Conservation (phyloP, 305 asterid genomes). For the Solanum hybrid region DNA sequence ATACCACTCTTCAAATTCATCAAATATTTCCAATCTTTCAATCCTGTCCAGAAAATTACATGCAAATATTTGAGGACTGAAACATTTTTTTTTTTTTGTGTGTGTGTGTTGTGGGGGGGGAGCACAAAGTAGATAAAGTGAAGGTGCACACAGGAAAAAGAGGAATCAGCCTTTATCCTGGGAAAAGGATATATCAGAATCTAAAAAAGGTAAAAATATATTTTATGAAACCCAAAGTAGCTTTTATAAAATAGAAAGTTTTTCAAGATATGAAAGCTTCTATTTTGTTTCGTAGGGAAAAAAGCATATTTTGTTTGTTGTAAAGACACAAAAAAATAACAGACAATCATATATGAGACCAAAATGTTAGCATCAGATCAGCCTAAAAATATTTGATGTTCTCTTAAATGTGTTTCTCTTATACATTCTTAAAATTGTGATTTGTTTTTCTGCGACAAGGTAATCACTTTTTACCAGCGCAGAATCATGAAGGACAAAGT, state of each 20-base stretch:
- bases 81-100: background rate
- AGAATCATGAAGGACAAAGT: background rate
- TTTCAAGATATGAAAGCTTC: background rate
- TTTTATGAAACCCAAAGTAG: background rate
- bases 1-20: constrained; percentile 98
- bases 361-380: background rate
- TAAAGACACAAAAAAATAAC: background rate
- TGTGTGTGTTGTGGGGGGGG: accelerated
- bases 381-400: background rate
- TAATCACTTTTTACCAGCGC: background rate
- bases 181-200: constrained; percentile 11
- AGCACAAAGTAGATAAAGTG: constrained; percentile 9
- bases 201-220: background rate
- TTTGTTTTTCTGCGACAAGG: background rate
- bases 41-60: constrained; percentile 38
- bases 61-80: constrained; percentile 11
- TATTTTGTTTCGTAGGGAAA: background rate
- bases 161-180: constrained; percentile 12
- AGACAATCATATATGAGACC: background rate
- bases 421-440: background rate
- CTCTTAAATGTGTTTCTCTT: background rate
- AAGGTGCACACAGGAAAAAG: constrained; percentile 17
- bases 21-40: constrained; percentile 89
- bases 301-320: background rate
- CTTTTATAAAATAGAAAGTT: background rate